phyloP scores from a whole-genome alignment of 192 early-diverging fungal genomes.

The Phlyctochytrium planicorne region DNA sequence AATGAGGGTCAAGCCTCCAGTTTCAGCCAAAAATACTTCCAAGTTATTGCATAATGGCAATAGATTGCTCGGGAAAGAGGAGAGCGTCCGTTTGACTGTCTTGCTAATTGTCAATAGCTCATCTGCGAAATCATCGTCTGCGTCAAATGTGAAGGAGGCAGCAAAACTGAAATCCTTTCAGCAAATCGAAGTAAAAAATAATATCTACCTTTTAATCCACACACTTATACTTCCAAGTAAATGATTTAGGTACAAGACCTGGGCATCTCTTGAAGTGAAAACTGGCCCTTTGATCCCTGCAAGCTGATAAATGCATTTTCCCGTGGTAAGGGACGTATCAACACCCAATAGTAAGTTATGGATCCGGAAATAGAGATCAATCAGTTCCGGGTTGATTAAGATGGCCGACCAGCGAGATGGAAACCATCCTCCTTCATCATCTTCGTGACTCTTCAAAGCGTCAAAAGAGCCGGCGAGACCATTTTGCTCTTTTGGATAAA shows the following conservation, averaged over 20 bases:
- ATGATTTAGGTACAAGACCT: slow-evolving; percentile 6
- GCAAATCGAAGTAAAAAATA: neutral
- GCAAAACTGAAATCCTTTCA: neutral
- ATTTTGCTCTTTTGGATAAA: neutral
- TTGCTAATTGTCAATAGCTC: neutral
- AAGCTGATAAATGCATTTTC: slow-evolving; percentile 20
- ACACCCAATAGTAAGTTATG: slow-evolving; percentile 12
- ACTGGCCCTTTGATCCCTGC: slow-evolving; percentile 26
- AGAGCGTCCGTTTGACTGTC: neutral
- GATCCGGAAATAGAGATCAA: slow-evolving; percentile 21
- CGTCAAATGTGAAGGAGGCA: neutral
- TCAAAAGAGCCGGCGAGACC: slow-evolving; percentile 26
- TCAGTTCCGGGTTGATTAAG: slow-evolving; percentile 12
- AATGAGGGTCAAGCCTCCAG: neutral
- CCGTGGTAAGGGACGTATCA: slow-evolving; percentile 12
- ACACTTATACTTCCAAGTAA: slow-evolving; percentile 5
- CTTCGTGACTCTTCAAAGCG: slow-evolving; percentile 7
- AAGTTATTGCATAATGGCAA: neutral
- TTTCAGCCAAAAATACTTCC: neutral
- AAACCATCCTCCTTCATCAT: slow-evolving; percentile 11
- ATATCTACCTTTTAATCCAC: slow-evolving; percentile 13
- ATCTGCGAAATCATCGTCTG: neutral
- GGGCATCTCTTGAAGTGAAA: slow-evolving; percentile 5
- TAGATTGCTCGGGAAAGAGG: neutral
- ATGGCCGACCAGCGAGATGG: slow-evolving; percentile 20